A percentile compares a stretch with the other conserved stretches of the same genome.
phyloP scores from a whole-genome alignment of 768 basidiomycete genomes.

The Boletus reticulatus region DNA sequence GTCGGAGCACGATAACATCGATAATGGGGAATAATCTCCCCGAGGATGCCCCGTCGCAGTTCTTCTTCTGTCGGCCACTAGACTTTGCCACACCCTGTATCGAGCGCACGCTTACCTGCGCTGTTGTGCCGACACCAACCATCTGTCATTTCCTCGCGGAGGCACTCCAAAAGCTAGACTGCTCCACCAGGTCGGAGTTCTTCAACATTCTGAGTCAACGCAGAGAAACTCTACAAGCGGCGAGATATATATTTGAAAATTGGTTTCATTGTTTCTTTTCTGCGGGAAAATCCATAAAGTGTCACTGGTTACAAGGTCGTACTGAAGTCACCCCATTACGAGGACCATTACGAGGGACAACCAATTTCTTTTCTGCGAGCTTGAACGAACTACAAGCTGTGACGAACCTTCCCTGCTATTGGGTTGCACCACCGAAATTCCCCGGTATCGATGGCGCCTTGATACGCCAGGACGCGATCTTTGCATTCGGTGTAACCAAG shows the following conservation, averaged over 20 bases:
- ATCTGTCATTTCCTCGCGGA: not conserved
- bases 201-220: not conserved
- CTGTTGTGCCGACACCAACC: not conserved
- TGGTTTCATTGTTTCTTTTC: not conserved
- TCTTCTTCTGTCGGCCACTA: not conserved
- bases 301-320: not conserved
- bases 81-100: accelerated
- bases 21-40: not conserved
- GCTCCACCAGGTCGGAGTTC: not conserved
- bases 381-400: not conserved
- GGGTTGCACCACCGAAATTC: not conserved
- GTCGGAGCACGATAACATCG: not conserved
- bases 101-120: accelerated
- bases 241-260: not conserved
- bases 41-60: not conserved
- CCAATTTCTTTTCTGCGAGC: not conserved
- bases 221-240: not conserved
- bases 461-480: not conserved
- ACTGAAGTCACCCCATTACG: not conserved
- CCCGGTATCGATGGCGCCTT: not conserved
- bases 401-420: not conserved
- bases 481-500: not conserved
- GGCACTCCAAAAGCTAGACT: not conserved
- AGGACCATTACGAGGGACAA: not conserved
- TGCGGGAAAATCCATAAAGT: not conserved